Conservation (phyloP, 768 basidiomycete genomes). For the Termitomyces sp. region DNA sequence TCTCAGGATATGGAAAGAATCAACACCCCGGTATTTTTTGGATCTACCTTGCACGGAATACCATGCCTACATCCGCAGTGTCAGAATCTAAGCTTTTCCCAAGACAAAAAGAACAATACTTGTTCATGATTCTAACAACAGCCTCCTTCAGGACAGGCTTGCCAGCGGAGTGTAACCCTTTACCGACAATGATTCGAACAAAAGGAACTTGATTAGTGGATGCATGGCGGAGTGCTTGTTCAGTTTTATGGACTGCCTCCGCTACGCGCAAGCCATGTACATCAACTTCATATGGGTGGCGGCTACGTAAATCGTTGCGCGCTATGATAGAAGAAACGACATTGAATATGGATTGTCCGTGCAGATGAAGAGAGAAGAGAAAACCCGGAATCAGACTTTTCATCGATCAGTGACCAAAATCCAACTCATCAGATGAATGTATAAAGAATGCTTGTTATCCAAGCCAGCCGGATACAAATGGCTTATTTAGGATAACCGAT, state of each 20-base stretch:
- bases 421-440: neutral
- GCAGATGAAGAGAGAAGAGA: neutral
- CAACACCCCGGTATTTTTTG: constrained; percentile 71
- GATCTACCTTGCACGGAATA: constrained; percentile 68
- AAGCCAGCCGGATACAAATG: neutral
- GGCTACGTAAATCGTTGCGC: constrained; percentile 29
- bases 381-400: neutral
- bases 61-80: constrained; percentile 40
- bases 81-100: neutral
- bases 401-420: neutral
- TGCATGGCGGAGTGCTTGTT: constrained; percentile 36
- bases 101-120: constrained; percentile 32
- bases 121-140: constrained; percentile 69
- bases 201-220: constrained; percentile 25
- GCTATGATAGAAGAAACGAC: constrained; percentile 21
- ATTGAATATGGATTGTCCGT: constrained; percentile 1
- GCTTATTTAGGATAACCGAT: constrained; percentile 2
- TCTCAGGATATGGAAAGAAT: constrained; percentile 28
- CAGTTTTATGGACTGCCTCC: constrained; percentile 42
- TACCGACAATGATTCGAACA: constrained; percentile 55
- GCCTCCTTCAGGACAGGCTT: constrained; percentile 81
- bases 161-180: constrained; percentile 74
- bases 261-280: constrained; percentile 43
- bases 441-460: neutral
- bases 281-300: constrained; percentile 33